Evolutionary conservation across 2,329 filamentous ascomycete species (phyloP).

Genomic region (Mycosphaerella sp.): DNA sequence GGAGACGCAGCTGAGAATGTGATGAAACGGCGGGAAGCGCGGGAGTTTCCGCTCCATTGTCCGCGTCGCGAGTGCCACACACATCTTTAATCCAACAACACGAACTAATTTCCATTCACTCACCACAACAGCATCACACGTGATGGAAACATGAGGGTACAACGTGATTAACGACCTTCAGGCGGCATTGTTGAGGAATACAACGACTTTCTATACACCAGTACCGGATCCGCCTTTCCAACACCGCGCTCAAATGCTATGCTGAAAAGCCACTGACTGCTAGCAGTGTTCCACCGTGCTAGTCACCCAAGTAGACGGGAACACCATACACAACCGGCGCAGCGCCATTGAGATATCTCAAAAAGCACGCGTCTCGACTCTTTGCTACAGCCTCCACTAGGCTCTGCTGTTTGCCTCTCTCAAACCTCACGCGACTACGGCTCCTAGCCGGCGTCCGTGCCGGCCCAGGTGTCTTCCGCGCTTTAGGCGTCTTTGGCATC

Average conservation of each 20-base stretch:
- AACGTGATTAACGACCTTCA: too few relatives aligned
- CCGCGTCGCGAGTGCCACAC: too few relatives aligned
- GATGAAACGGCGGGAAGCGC: background rate
- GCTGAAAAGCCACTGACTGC: background rate
- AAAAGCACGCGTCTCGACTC: slow-evolving; percentile 71
- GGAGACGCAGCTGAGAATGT: background rate
- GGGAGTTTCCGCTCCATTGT: background rate
- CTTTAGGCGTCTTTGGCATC: slow-evolving; percentile 33
- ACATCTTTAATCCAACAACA: too few relatives aligned
- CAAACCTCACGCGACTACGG: slow-evolving; percentile 22
- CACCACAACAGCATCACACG: too few relatives aligned
- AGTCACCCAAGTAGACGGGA: slow-evolving; percentile 66
- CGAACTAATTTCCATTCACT: too few relatives aligned
- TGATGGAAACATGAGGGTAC: too few relatives aligned
- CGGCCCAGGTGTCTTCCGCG: slow-evolving; percentile 27
- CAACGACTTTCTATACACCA: background rate
- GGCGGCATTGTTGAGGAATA: too few relatives aligned
- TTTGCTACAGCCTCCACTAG: slow-evolving; percentile 75
- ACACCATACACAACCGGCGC: slow-evolving; percentile 93
- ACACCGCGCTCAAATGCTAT: background rate
- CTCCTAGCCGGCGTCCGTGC: slow-evolving; percentile 28
- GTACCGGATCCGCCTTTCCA: background rate
- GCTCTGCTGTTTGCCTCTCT: slow-evolving; percentile 34
- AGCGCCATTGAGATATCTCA: slow-evolving; percentile 88
- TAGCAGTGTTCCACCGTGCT: slow-evolving; percentile 1